phyloP scores from a whole-genome alignment of 2,329 filamentous ascomycete species.

The Xylariaceae sp. region DNA sequence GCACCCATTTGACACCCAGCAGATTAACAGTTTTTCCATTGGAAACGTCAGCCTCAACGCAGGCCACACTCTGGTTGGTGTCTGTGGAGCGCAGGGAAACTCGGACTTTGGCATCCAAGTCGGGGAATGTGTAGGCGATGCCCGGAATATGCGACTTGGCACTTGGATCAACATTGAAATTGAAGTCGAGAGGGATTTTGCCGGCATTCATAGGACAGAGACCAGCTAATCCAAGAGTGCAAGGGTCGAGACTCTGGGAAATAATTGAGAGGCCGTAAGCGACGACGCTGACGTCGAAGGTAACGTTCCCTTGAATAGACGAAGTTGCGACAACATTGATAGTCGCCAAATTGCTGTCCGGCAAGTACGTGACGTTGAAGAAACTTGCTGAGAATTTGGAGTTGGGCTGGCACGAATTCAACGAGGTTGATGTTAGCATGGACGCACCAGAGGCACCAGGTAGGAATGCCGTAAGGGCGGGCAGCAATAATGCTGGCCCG shows the following conservation, averaged over 20 bases:
- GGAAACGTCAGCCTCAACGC: conserved; percentile 72
- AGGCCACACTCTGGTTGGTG: conserved; percentile 58
- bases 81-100: conserved; percentile 65
- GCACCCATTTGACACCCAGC: conserved; percentile 72
- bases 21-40: conserved; percentile 82
- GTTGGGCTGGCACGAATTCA: conserved; percentile 78
- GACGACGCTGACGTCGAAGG: conserved; percentile 67
- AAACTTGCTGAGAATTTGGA: conserved; percentile 81
- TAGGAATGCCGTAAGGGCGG: conserved; percentile 39
- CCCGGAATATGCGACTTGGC: conserved; percentile 57
- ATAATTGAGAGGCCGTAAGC: conserved; percentile 79
- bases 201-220: conserved; percentile 89
- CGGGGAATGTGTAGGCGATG: conserved; percentile 76
- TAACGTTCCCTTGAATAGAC: conserved; percentile 73
- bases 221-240: conserved; percentile 61
- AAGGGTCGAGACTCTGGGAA: conserved; percentile 67
- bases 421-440: conserved; percentile 73
- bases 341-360: conserved; percentile 64
- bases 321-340: conserved; percentile 78
- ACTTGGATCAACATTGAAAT: conserved; percentile 52
- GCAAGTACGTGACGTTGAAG: conserved; percentile 79
- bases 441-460: conserved; percentile 51
- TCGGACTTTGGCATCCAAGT: conserved; percentile 71
- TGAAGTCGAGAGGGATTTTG: conserved; percentile 69
- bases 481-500: conserved; percentile 42